Evolutionary conservation across 805 yeast genomes (phyloP), one percentile per base, ranked within the genome.

Genomic region (Crinitomyces ghanaensis): DNA sequence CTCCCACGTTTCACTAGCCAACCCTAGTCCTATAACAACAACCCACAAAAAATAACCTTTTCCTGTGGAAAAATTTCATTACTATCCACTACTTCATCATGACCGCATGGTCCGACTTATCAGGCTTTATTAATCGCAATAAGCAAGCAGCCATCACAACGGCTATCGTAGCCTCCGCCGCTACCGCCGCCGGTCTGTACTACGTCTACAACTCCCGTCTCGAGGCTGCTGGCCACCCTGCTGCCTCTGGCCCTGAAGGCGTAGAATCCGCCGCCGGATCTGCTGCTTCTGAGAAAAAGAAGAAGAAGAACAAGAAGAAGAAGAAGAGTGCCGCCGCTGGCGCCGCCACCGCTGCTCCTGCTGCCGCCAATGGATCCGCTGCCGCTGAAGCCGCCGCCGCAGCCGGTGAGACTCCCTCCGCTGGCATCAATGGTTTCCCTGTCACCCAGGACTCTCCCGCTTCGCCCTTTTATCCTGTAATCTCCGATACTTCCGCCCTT

Each of bases 101-200:
- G 39, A 26, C 44, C 16, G 30, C 38, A 14, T 32, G 38, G 37
- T 19, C 37, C 29, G 26, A 31, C 25, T 15, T 37, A 12, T 18
- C 40, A 12, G 31, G 36, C 26, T 70, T 69, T 51, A 55, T 68
- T 34, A 59, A 63, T 37, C 64, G 65, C 48, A 64, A 78, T 61
- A 77, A 68, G 54, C 60, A 71, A n/a, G 80, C 77, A 26, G 65
- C 79, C 35, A 59, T 72, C 20, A 69, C 77, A 29, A 65, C 83
- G 7, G 69, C 74, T 5, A 68, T 74, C 40, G 79, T 79, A 32
- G 72, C 73, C 38, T 68, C 72, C 33, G 67, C 77, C 24, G 82
- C 77, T 19, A 68, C 70, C 22, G 74, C 77, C 36, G 77, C 81
- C 6, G 73, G 69, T 45, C 61, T 64, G 40, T 69, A 66, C 45